phyloP scores from a whole-genome alignment of 2,329 filamentous ascomycete genomes.

The Neonectria ditissima region DNA sequence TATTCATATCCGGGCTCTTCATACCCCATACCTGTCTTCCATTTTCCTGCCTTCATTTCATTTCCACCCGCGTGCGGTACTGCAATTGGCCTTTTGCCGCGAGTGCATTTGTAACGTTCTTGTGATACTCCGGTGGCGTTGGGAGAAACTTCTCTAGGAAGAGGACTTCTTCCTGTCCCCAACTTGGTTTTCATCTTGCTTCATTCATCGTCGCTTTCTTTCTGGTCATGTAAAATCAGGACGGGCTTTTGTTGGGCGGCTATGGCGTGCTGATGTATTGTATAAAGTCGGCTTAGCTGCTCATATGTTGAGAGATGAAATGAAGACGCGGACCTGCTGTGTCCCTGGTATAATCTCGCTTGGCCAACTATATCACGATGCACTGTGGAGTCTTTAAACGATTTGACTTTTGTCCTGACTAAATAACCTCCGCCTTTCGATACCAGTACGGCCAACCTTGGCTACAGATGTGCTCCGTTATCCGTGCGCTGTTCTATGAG shows the following conservation, averaged over 20 bases:
- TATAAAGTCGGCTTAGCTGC: conserved; percentile 1
- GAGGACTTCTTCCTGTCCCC: not conserved
- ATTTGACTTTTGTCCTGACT: not conserved
- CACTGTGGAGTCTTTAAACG: not conserved
- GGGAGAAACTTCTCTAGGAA: not conserved
- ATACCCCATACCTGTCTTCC: conserved; percentile 25
- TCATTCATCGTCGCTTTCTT: not conserved
- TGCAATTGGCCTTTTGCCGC: conserved; percentile 8
- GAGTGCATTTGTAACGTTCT: not conserved
- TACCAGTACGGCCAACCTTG: not conserved
- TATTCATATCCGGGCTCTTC: conserved; percentile 10
- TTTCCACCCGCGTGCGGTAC: not conserved
- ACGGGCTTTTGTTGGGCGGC: not conserved
- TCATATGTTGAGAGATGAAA: not conserved
- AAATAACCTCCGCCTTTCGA: not conserved
- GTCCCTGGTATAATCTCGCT: not conserved
- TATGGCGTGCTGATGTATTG: not conserved
- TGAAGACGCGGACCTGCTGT: not conserved
- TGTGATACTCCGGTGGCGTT: not conserved
- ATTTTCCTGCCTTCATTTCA: conserved; percentile 6
- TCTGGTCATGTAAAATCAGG: not conserved
- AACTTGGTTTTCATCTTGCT: not conserved
- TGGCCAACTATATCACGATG: not conserved
- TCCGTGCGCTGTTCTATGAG: not conserved
- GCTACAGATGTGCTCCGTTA: not conserved